A percentile compares a stretch with the other conserved stretches of the same genome.
phyloP scores from a whole-genome alignment of 495 filamentous ascomycete genomes.

The Penicillium coprophilum region DNA sequence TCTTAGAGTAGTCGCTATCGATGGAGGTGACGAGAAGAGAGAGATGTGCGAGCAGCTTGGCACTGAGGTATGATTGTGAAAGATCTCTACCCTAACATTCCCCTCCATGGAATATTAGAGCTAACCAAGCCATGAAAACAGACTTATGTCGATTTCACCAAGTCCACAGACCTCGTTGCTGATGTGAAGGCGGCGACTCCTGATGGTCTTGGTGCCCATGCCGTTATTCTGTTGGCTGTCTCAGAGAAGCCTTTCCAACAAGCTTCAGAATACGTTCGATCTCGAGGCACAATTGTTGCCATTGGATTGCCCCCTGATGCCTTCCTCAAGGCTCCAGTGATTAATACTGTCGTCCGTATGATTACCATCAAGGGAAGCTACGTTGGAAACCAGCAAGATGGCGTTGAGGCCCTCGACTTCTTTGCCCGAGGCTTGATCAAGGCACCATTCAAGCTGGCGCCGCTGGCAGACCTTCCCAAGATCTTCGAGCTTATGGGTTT shows the following conservation, averaged over 20 bases:
- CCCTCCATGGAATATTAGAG: background rate
- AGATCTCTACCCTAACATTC: background rate
- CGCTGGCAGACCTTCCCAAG: conserved; percentile 71
- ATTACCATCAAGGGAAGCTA: conserved; percentile 91
- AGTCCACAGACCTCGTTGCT: conserved; percentile 69
- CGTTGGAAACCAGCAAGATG: conserved; percentile 86
- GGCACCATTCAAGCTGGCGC: conserved; percentile 79
- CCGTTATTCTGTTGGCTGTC: conserved; percentile 81
- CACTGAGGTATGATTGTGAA: conserved; percentile 34
- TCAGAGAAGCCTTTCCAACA: conserved; percentile 93
- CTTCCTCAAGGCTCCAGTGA: conserved; percentile 77
- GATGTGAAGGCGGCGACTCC: conserved; percentile 76
- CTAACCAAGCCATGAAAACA: conserved; percentile 13
- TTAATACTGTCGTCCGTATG: conserved; percentile 83
- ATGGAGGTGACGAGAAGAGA: conserved; percentile 76
- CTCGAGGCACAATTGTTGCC: conserved; percentile 74
- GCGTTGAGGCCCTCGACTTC: conserved; percentile 84
- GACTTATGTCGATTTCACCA: conserved; percentile 76
- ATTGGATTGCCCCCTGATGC: conserved; percentile 83
- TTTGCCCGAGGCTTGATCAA: conserved; percentile 79
- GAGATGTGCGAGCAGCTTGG: conserved; percentile 66
- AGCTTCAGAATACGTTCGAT: conserved; percentile 79
- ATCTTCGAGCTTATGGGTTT: conserved; percentile 71
- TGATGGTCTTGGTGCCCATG: conserved; percentile 82
- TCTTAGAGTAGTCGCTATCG: conserved; percentile 70